These are phyloP conservation scores for Dovyalis caffra DNA, from an alignment of 345 rosid genomes.

Conservation along the genomic window DNA sequence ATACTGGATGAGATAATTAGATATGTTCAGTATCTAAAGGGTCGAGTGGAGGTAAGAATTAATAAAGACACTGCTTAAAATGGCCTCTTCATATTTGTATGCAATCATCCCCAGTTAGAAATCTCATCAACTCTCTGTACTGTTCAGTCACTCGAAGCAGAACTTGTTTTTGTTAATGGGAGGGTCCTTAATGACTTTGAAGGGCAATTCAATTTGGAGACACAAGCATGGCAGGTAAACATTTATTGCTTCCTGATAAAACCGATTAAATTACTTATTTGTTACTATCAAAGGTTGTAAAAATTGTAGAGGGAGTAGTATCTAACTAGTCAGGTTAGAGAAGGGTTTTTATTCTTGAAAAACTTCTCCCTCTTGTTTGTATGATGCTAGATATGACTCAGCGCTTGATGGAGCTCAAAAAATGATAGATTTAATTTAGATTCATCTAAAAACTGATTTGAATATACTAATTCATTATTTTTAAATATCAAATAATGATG, in stretches of 20 bases:
- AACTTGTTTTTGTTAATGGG: conserved; percentile 2
- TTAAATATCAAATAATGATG: too few species aligned
- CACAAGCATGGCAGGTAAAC: conserved; percentile 10
- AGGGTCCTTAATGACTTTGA: not conserved
- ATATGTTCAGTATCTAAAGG: conserved; percentile 35
- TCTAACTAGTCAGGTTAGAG: too few species aligned
- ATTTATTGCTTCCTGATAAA: not conserved
- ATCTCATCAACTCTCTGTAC: not conserved
- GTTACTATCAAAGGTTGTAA: too few species aligned
- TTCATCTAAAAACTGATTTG: too few species aligned
- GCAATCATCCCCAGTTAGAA: not conserved
- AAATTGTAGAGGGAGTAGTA: too few species aligned
- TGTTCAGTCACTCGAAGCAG: conserved; percentile 22
- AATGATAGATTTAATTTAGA: too few species aligned
- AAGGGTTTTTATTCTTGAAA: too few species aligned
- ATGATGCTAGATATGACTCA: too few species aligned
- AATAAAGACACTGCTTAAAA: not conserved
- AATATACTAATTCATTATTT: too few species aligned
- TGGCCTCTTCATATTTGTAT: not conserved
- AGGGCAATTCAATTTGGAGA: not conserved
- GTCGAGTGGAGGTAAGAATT: conserved; percentile 39
- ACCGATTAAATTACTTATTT: too few species aligned
- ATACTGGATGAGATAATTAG: conserved; percentile 41
- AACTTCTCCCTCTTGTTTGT: too few species aligned
- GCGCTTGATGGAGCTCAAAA: too few species aligned